Percentiles rank a stretch among this genome's conserved stretches.
phyloP scores from a whole-genome alignment of 345 rosid genomes.

The Draba incana region DNA sequence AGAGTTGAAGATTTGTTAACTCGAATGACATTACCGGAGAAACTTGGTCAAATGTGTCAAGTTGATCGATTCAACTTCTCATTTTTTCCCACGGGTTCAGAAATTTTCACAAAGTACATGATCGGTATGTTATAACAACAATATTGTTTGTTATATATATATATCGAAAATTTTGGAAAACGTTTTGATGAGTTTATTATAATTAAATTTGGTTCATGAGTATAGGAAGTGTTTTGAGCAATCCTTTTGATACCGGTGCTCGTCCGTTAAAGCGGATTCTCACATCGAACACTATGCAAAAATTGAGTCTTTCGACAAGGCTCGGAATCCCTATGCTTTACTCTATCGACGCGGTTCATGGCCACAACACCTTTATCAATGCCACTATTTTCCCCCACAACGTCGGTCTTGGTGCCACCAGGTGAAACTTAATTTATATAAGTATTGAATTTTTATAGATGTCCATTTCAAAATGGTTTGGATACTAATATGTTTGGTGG shows the following conservation, averaged over 20 bases:
- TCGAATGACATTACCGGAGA: constrained; percentile 62
- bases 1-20: constrained; percentile 51
- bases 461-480: not conserved
- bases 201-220: constrained; percentile 2
- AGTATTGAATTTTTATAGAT: not conserved
- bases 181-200: not conserved
- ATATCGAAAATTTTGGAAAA: not conserved
- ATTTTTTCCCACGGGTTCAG: not conserved
- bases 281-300: constrained; percentile 56
- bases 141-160: not conserved
- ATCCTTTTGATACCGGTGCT: constrained; percentile 48
- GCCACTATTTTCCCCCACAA: constrained; percentile 93
- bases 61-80: constrained; percentile 46
- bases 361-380: constrained; percentile 74
- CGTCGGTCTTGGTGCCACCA: constrained; percentile 80
- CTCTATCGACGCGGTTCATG: constrained; percentile 89
- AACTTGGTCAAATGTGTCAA: constrained; percentile 65
- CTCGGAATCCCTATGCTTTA: constrained; percentile 89
- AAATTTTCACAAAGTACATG: constrained; percentile 61
- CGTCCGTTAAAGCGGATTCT: constrained; percentile 41
- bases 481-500: not conserved
- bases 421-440: constrained; percentile 37
- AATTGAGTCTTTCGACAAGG: constrained; percentile 59
- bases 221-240: constrained; percentile 63
- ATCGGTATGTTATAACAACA: constrained; percentile 53